Base-by-base conservation (phyloP, 805 yeast species). In the Saccharomycopsis oosterbeekiorum region DNA sequence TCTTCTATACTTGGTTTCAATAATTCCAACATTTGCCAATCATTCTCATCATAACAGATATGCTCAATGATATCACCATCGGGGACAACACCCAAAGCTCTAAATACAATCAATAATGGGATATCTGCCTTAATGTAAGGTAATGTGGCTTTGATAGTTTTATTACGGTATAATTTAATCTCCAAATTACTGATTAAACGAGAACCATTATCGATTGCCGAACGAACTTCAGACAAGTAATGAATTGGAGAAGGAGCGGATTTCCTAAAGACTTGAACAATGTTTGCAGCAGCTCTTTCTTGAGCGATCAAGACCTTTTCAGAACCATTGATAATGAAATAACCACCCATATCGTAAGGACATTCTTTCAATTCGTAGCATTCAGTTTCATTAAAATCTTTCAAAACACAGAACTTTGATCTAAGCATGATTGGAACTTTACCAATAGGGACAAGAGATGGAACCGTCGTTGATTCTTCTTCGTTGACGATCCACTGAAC, bases 1-100 rank as follows among this genome's bases (percentile, higher is more conserved):
- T 96, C 99, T 74, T 94, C 99, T 65, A 94, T 96, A 82, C 98
- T 94, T 6, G 99, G 99, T 74, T 94, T 96, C 70, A 94, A 80
- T 94, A 94, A 90, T 76, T 94, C 99, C 74, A 94, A 82, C 99
- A 94, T 94, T 76, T 94, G 99, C 97, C 98, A 93, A 78, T 94
- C 99, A 67, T 86, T 88, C 64, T 90, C 91, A 74, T 94, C 99
- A 74, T 93, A 94, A 77, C 99, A 94, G 63, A 94, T 94, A 75
- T 94, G 99, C 75, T 94, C 97, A 70, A 94, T 79, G 70, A 94
- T 94, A 76, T 94, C 99, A 73, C 99, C 99, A 78, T 94, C 99
- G 50, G 98, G 98, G 24, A 94, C 97, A 57, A 94, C 94, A 67
- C 99, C 99, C 63, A 94, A 80, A 11, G 99, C 99, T 78, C 99